phyloP scores from a whole-genome alignment of 2,329 filamentous ascomycete genomes.

The Fusarium abutilonis region DNA sequence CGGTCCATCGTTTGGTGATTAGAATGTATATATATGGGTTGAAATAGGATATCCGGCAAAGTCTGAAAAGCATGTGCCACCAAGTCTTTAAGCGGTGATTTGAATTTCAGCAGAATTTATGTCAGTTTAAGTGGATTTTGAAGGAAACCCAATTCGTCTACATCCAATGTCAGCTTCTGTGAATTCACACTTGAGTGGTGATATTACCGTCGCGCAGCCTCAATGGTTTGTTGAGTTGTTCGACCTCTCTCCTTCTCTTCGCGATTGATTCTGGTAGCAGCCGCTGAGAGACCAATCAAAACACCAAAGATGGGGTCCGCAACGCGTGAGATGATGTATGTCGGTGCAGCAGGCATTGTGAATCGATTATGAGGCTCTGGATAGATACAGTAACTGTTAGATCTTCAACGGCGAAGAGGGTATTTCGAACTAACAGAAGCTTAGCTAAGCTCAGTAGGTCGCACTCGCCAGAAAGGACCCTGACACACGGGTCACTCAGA shows the following conservation, averaged over 20 bases:
- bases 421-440: background rate
- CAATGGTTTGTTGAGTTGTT: constrained; percentile 61
- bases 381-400: background rate
- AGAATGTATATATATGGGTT: constrained; percentile 20
- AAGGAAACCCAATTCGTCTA: constrained; percentile 48
- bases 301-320: constrained; percentile 69
- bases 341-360: constrained; percentile 60
- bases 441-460: constrained; percentile 15
- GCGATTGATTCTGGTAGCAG: constrained; percentile 66
- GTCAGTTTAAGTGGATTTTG: constrained; percentile 30
- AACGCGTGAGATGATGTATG: constrained; percentile 68
- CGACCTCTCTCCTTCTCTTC: constrained; percentile 68
- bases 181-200: background rate
- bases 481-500: too few species aligned
- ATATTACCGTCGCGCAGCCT: constrained; percentile 56
- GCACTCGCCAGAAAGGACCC: constrained; percentile 37
- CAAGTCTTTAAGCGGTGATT: background rate
- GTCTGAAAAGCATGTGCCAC: constrained; percentile 1
- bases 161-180: constrained; percentile 11
- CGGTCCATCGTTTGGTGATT: constrained; percentile 59
- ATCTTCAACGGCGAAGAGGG: too few species aligned
- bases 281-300: constrained; percentile 65
- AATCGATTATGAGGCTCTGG: constrained; percentile 15
- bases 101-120: background rate
- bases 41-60: constrained; percentile 12